These are phyloP conservation scores for Boletus speciosus DNA, from an alignment of 768 basidiomycete species.

Conservation along the genomic window DNA sequence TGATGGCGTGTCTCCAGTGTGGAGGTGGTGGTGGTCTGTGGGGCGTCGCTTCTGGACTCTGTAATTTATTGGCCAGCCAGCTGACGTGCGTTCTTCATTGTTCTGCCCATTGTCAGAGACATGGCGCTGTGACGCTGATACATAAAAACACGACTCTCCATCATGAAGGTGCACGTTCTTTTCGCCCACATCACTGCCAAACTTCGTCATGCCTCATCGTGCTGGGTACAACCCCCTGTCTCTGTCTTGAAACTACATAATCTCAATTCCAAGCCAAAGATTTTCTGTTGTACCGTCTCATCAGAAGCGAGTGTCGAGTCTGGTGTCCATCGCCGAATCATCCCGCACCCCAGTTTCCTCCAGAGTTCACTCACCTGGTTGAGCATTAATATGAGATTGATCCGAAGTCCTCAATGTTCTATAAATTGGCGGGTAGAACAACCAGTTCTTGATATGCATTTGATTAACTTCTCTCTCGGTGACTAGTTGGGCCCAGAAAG, in stretches of 20 bases:
- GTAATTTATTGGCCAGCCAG: constrained; percentile 28
- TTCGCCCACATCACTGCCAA: background rate
- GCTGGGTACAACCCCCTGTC: background rate
- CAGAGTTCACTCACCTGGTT: background rate
- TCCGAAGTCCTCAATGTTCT: background rate
- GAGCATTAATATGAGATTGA: background rate
- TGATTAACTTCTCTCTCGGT: background rate
- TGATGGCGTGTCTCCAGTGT: constrained; percentile 5
- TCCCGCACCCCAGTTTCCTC: background rate
- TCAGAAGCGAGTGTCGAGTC: background rate
- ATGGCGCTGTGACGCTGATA: constrained; percentile 4
- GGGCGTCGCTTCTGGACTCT: constrained; percentile 21
- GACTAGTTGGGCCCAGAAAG: background rate
- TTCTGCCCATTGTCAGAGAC: constrained; percentile 9
- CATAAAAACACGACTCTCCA: constrained; percentile 6
- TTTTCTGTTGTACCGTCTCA: background rate
- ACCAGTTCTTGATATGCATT: background rate
- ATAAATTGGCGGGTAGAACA: background rate
- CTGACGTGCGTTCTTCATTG: constrained; percentile 24
- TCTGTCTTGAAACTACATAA: background rate
- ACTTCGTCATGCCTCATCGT: background rate
- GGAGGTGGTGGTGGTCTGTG: constrained; percentile 7
- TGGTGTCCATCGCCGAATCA: background rate
- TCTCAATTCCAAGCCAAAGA: background rate
- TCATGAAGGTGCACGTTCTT: constrained; percentile 4